Evolutionary conservation across 2,329 filamentous ascomycete genomes (phyloP).

Genomic region (Aspergillus aculeatus): DNA sequence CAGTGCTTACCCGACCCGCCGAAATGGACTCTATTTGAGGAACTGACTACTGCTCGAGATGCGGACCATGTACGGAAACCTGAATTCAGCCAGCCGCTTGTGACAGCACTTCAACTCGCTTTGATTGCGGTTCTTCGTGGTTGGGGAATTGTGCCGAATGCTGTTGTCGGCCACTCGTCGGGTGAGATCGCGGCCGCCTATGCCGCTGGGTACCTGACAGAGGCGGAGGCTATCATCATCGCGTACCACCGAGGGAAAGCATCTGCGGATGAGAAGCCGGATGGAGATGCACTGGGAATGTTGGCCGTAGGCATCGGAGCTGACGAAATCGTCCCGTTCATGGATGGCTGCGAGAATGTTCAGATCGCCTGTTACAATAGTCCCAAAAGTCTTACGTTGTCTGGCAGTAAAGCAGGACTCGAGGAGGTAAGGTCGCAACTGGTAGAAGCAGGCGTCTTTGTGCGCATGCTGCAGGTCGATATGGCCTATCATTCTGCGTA

Average conservation of each 20-base stretch:
- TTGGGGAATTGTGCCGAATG: constrained; percentile 11
- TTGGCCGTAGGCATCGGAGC: constrained; percentile 17
- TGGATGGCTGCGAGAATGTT: constrained; percentile 6
- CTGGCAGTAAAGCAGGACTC: constrained; percentile 19
- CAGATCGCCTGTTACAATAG: constrained; percentile 41
- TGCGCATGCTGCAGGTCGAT: constrained; percentile 24
- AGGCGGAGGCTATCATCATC: constrained; percentile 13
- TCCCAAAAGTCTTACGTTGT: constrained; percentile 38
- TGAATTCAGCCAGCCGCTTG: constrained; percentile 15
- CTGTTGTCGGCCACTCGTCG: constrained; percentile 22
- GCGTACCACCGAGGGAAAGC: constrained; percentile 19
- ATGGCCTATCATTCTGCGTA: constrained; percentile 30
- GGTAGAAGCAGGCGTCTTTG: constrained; percentile 23
- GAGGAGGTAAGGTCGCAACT: constrained; percentile 24
- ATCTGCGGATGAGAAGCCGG: constrained; percentile 11
- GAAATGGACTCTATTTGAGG: constrained; percentile 12
- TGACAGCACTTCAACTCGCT: constrained; percentile 19
- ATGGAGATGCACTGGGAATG: constrained; percentile 11
- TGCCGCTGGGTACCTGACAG: constrained; percentile 15
- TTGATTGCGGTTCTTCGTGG: constrained; percentile 13
- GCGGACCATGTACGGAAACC: constrained; percentile 9
- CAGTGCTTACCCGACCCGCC: constrained; percentile 1
- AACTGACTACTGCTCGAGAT: constrained; percentile 1
- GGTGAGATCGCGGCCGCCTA: constrained; percentile 26
- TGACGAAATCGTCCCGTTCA: constrained; percentile 6